Percentiles rank a stretch among this genome's conserved stretches.
Evolutionary conservation across 2,329 filamentous ascomycete genomes (phyloP).

Genomic region (Pseudofabraea citricarpa): DNA sequence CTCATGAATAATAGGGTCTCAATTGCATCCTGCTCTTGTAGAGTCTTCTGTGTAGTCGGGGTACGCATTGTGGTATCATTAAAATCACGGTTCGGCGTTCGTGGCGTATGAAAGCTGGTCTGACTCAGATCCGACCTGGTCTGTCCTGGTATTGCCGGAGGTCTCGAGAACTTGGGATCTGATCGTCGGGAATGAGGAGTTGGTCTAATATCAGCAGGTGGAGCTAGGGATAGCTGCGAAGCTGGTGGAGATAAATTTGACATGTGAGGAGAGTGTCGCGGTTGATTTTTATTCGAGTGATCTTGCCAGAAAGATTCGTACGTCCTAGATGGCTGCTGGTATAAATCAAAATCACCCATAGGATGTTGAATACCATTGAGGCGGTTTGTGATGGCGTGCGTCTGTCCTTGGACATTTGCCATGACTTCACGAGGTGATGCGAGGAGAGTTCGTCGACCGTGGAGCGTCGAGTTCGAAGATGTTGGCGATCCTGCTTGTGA

Average conservation of each 20-base stretch:
- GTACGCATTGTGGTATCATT: slow-evolving; percentile 45
- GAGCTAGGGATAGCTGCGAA: slow-evolving; percentile 28
- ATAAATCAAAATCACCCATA: slow-evolving; percentile 27
- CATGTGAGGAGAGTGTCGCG: slow-evolving; percentile 34
- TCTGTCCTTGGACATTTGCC: slow-evolving; percentile 28
- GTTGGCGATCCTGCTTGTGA: slow-evolving; percentile 63
- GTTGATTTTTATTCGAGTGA: slow-evolving; percentile 28
- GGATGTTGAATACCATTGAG: slow-evolving; percentile 8
- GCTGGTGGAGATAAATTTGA: slow-evolving; percentile 44
- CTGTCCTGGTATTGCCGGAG: slow-evolving; percentile 21
- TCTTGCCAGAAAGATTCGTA: slow-evolving; percentile 44
- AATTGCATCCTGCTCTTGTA: slow-evolving; percentile 75
- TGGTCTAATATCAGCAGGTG: slow-evolving; percentile 32
- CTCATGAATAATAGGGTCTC: slow-evolving; percentile 80
- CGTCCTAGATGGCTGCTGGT: slow-evolving; percentile 26
- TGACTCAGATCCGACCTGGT: slow-evolving; percentile 11
- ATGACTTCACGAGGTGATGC: slow-evolving; percentile 47
- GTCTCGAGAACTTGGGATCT: slow-evolving; percentile 23
- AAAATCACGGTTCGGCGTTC: slow-evolving; percentile 19
- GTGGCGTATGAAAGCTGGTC: slow-evolving; percentile 21
- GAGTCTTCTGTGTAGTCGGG: slow-evolving; percentile 58
- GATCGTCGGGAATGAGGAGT: slow-evolving; percentile 22
- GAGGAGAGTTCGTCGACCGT: slow-evolving; percentile 45
- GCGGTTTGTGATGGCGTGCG: slow-evolving; percentile 6
- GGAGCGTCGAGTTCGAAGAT: slow-evolving; percentile 51